Evolutionary conservation across 129 eudicot genomes (phyloP), one percentile per base, ranked within the genome.

Genomic region (Arctium minus): DNA sequence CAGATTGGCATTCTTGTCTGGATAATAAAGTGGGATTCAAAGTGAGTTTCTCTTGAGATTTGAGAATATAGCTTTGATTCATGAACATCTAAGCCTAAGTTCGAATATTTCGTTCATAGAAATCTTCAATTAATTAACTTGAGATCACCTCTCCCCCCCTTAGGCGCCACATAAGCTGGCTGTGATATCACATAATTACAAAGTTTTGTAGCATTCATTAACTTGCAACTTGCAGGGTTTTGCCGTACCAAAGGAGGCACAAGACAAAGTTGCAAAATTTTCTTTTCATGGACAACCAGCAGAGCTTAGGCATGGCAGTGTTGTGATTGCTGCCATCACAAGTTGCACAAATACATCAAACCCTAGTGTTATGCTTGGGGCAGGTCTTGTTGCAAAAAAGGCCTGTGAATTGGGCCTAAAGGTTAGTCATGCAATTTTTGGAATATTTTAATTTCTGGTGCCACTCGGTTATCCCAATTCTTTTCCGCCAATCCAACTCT

Each of bases 331-430:
- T 48, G 99, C 99, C 62, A 93, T 96, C 48, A 96, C 99, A 74
- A 96, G 99, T 46, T 96, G 99, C 87, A 96, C 99, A 75, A 96
- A 96, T 85, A 96, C 99, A 81, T 96, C 99, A 81, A 96, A 96
- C 88, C 99, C 99, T 39, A 96, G 99, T 91, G 99, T 96, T 68
- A 96, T 96, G 99, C 94, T 96, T 86, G 99, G 98, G 84, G 99
- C 99, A 65, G 99, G 87, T 85, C 94, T 96, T 81, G 99, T 96
- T 79, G 98, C 98, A 8, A 96, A 96, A 84, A 96, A 96, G 83
- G 99, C 99, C 35, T 89, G 91, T 85, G 98, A 96, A 48, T 75
- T 93, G 82, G 97, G 99, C 78, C 91, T 96, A 83, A 89, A 93
- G 94, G 99, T 96, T 74, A 88, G 94, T 89, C 65, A 42, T 60